Evolutionary conservation across 768 basidiomycete genomes (phyloP).

Genomic region (Rhodotorula diobovata): DNA sequence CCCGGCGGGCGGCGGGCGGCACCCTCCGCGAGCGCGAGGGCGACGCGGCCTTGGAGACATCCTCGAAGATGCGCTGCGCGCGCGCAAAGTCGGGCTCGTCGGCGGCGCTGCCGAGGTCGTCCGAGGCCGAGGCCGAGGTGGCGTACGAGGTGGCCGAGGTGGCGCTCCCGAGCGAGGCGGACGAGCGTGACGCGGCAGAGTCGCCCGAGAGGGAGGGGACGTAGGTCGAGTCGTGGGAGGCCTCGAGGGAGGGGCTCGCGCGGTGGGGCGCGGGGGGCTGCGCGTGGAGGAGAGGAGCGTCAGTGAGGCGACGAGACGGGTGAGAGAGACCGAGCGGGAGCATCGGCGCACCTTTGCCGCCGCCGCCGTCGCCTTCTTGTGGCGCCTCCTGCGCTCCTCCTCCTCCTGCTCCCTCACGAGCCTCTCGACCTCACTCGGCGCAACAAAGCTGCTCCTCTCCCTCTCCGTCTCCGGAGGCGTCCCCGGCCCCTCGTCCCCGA

Average conservation of each 20-base stretch:
- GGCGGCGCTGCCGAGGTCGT: too few relatives aligned
- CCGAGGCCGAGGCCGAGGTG: too few relatives aligned
- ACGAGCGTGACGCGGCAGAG: neutral
- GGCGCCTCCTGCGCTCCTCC: neutral
- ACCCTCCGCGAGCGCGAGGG: neutral
- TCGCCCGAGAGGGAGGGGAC: neutral
- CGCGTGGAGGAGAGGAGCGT: constrained; percentile 6
- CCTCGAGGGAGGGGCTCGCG: constrained; percentile 43
- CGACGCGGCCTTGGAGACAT: neutral
- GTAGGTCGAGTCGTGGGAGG: constrained; percentile 9
- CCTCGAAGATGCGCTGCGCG: constrained; percentile 23
- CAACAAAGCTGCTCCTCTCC: constrained; percentile 16
- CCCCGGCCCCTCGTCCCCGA: constrained; percentile 23
- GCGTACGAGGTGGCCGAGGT: neutral
- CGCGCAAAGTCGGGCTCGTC: constrained; percentile 31
- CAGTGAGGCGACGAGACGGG: neutral
- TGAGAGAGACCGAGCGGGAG: neutral
- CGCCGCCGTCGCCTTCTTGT: neutral
- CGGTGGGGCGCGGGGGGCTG: constrained; percentile 40
- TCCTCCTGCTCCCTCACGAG: neutral
- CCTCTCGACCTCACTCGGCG: constrained; percentile 5
- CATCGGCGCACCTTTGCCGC: neutral
- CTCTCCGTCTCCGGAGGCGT: constrained; percentile 22
- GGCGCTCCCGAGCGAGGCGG: neutral
- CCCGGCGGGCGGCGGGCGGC: too few relatives aligned